A percentile compares a stretch with the other conserved stretches of the same genome.
phyloP scores from a whole-genome alignment of 306 rosid genomes.

The Gastrolobium villosum region DNA sequence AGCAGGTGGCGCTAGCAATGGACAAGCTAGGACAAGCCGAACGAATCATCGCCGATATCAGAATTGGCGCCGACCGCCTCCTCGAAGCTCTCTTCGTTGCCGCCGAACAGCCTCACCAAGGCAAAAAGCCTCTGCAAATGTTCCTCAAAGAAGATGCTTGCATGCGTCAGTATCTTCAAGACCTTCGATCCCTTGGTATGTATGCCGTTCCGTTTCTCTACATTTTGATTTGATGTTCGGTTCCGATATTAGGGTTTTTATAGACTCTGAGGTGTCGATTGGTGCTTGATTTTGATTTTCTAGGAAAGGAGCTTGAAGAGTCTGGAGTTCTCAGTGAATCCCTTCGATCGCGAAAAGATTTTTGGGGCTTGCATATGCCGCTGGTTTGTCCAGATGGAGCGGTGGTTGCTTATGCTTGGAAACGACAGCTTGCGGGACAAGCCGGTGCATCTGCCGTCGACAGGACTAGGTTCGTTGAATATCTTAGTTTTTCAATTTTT shows the following conservation, averaged over 20 bases:
- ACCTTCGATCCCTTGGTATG: conserved; percentile 86
- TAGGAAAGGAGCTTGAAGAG: conserved; percentile 91
- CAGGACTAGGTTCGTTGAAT: conserved; percentile 69
- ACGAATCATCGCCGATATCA: conserved; percentile 82
- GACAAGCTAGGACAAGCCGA: conserved; percentile 86
- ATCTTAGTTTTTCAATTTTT: conserved; percentile 29
- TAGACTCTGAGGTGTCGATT: background rate
- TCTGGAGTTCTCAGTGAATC: conserved; percentile 87
- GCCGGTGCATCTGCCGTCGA: conserved; percentile 97
- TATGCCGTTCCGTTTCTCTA: conserved; percentile 10
- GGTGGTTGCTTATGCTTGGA: conserved; percentile 97
- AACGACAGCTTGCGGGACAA: conserved; percentile 93
- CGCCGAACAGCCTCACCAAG: conserved; percentile 78
- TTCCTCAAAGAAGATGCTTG: conserved; percentile 81
- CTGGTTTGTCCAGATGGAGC: conserved; percentile 96
- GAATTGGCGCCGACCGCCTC: conserved; percentile 92
- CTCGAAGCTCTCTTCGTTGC: conserved; percentile 84
- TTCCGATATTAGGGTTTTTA: conserved; percentile 45
- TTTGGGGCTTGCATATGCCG: conserved; percentile 97
- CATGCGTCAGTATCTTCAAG: conserved; percentile 87
- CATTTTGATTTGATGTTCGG: background rate
- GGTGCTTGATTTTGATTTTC: conserved; percentile 29
- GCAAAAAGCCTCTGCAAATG: conserved; percentile 68
- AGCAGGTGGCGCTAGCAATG: conserved; percentile 93
- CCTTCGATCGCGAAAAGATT: conserved; percentile 78